phyloP scores from a whole-genome alignment of 345 rosid species.

The Erysimum cheiranthoides region DNA sequence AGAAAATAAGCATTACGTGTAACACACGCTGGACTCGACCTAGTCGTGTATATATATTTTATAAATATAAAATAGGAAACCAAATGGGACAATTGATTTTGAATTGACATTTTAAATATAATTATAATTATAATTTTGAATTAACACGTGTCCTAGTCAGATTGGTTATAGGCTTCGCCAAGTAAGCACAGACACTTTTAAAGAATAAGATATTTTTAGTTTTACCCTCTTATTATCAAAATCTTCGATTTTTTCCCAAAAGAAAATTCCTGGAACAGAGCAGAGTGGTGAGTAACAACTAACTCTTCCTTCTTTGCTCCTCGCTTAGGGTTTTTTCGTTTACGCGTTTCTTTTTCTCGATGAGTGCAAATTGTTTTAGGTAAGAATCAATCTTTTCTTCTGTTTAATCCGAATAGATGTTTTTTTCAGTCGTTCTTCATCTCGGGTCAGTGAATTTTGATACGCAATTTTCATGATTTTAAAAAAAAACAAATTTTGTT shows the following conservation, averaged over 20 bases:
- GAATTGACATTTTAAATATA: no score
- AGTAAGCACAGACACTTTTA: background rate
- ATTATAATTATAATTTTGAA: background rate
- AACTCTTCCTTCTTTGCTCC: background rate
- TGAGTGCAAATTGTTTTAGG: background rate
- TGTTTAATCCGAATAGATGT: background rate
- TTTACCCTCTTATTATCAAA: background rate
- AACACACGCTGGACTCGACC: no score
- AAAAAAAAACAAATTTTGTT: no score
- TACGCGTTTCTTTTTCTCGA: background rate
- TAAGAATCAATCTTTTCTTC: conserved; percentile 6
- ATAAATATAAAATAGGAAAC: no score
- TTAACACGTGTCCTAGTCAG: background rate
- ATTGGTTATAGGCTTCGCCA: conserved; percentile 2
- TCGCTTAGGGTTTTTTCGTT: background rate
- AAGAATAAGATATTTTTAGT: background rate
- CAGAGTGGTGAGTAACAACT: background rate
- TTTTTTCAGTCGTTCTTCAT: background rate
- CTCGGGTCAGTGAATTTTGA: background rate
- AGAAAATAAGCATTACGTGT: no score
- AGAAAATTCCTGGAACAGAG: background rate
- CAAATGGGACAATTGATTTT: no score
- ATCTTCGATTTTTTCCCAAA: background rate
- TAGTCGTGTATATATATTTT: no score
- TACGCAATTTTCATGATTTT: background rate